Conservation (phyloP, 2,329 filamentous ascomycete genomes). For the Botryotinia narcissicola region DNA sequence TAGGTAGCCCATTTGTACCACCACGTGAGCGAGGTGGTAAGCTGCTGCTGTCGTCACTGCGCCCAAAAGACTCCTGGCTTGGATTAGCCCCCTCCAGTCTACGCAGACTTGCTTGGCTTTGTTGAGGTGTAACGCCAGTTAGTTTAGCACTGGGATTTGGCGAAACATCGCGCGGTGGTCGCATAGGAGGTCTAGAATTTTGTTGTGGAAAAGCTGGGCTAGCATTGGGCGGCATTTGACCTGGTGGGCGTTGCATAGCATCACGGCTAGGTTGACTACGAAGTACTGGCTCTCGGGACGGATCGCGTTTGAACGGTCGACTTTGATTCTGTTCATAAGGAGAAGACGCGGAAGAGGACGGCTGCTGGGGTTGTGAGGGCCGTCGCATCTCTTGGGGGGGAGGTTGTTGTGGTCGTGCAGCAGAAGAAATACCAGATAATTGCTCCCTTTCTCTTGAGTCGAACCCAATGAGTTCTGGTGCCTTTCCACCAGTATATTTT, state of each 20-base stretch:
- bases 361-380: conserved; percentile 25
- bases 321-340: conserved; percentile 31
- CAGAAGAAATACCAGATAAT: conserved; percentile 56
- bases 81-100: conserved; percentile 34
- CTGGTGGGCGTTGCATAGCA: conserved; percentile 32
- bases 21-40: conserved; percentile 37
- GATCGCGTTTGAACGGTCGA: conserved; percentile 31
- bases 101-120: conserved; percentile 30
- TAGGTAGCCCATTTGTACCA: conserved; percentile 34
- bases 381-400: conserved; percentile 25
- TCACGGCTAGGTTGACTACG: conserved; percentile 35
- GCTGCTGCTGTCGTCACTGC: conserved; percentile 34
- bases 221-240: conserved; percentile 20
- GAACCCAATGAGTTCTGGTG: conserved; percentile 79
- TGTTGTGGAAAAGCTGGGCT: conserved; percentile 32
- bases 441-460: conserved; percentile 74
- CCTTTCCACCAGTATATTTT: conserved; percentile 87
- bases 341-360: conserved; percentile 24
- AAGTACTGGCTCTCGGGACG: conserved; percentile 32
- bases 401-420: conserved; percentile 27
- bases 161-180: conserved; percentile 33
- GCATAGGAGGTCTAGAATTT: conserved; percentile 31
- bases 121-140: conserved; percentile 24
- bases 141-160: conserved; percentile 34
- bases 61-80: conserved; percentile 38